Evolutionary conservation across 495 filamentous ascomycete species (phyloP), one percentile per base, ranked within the genome.

Genomic region (Podospora pseudopauciseta): DNA sequence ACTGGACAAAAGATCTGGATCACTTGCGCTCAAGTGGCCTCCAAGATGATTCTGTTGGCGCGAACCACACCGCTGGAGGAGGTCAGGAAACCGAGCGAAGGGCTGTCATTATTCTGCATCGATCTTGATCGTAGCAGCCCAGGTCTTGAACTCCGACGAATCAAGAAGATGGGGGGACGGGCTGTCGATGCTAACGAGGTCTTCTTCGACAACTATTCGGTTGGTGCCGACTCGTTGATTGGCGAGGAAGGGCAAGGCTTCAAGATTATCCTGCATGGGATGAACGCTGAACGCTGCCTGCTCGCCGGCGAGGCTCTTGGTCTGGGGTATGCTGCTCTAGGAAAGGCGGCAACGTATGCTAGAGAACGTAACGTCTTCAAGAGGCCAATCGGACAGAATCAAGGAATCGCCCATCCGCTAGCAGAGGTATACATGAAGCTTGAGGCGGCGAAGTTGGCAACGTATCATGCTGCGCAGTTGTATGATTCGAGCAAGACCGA

Each of bases 1-100:
- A 83, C 85, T 0, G 91, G 91, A 0, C 91, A 92, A 74, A 93
- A 93, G 81, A 92, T 92, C 68, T 92, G 91, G 91, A 93, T 93
- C 55, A 89, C 90, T 3, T 91, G 85, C 65, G 91, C 91, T 4
- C 90, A 93, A 74, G 88, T 92, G 6, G 91, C 91, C 1, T 80
- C 81, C 5, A 91, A 90, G 72, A 93, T 93, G 91, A 87, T 93
- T 6, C 80, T 93, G 2, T 82, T 95, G 0, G 91, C 91, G 13
- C 86, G 91, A 13, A 93, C 91, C 0, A 90, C 88, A 4, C 86
- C 90, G 0, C 74, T 88, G 1, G 86, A 91, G 65, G 83, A 90
- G 65, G 85, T 89, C 0, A 79, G 81, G 65, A 91, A 89, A 76
- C 80, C 87, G 2, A 88, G 84, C 26, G 86, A 94, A 71, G 90